Evolutionary conservation across 495 filamentous ascomycete genomes (phyloP).

Genomic region (Xylaria curta): DNA sequence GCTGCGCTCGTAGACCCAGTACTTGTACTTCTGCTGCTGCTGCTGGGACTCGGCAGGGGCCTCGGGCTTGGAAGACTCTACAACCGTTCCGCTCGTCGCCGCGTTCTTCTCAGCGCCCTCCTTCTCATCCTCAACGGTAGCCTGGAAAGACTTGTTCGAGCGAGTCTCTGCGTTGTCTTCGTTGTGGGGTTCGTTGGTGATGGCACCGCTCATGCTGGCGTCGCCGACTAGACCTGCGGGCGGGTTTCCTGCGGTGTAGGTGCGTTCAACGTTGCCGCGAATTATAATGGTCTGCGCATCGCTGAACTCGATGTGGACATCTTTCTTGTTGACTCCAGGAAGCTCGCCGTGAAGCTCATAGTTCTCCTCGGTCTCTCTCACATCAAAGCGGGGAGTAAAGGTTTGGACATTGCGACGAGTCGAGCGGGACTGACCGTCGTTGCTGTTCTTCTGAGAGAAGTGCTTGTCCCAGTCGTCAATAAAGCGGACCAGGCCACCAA

Average conservation of each 20-base stretch:
- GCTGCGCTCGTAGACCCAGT: conserved; percentile 82
- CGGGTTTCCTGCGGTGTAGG: conserved; percentile 52
- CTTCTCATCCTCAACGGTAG: conserved; percentile 67
- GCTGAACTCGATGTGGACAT: conserved; percentile 84
- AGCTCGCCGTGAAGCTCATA: conserved; percentile 91
- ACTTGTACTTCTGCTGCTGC: conserved; percentile 58
- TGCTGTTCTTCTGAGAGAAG: conserved; percentile 36
- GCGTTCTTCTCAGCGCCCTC: conserved; percentile 24
- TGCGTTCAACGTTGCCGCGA: conserved; percentile 69
- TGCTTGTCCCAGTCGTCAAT: conserved; percentile 76
- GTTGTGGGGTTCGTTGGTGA: conserved; percentile 63
- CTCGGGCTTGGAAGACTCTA: conserved; percentile 41
- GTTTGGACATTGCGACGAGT: conserved; percentile 35
- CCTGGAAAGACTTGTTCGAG: conserved; percentile 49
- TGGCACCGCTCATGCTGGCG: conserved; percentile 36
- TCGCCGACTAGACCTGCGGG: conserved; percentile 46
- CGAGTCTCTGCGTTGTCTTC: conserved; percentile 58
- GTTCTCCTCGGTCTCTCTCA: conserved; percentile 67
- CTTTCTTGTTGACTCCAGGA: conserved; percentile 78
- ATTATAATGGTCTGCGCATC: conserved; percentile 79
- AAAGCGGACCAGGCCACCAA: conserved; percentile 74
- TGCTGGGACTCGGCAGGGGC: conserved; percentile 36
- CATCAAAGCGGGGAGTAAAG: conserved; percentile 81
- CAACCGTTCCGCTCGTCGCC: conserved; percentile 31
- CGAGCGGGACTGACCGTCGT: conserved; percentile 30